Conservation (phyloP, 2,329 filamentous ascomycete genomes). For the Pseudohalonectria lignicola region DNA sequence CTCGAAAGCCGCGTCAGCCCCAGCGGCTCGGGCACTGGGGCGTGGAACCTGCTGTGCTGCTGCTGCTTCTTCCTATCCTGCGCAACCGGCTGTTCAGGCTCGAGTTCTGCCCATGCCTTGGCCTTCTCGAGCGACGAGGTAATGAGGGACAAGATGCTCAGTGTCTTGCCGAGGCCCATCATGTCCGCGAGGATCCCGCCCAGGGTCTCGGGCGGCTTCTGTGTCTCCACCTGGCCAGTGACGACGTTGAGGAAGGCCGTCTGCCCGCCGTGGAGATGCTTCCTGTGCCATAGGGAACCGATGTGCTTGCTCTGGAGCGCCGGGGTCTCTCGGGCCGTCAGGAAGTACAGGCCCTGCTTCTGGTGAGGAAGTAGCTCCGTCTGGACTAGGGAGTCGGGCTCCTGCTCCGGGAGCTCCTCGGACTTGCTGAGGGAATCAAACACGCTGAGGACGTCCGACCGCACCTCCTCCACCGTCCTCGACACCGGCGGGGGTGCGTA, state of each 20-base stretch:
- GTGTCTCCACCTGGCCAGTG: constrained; percentile 53
- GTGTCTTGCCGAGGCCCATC: constrained; percentile 81
- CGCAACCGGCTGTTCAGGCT: constrained; percentile 37
- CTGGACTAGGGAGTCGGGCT: constrained; percentile 49
- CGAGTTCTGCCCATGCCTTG: constrained; percentile 43
- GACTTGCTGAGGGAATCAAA: constrained; percentile 74
- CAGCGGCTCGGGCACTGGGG: constrained; percentile 29
- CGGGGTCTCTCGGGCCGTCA: constrained; percentile 66
- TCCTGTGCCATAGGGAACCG: constrained; percentile 68
- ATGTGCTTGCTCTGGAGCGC: constrained; percentile 42
- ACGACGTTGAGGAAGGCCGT: constrained; percentile 73
- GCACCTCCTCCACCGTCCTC: constrained; percentile 76
- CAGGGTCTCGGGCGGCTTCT: constrained; percentile 53
- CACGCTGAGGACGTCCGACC: constrained; percentile 72
- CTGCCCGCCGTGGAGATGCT: constrained; percentile 36
- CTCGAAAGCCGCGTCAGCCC: constrained; percentile 40
- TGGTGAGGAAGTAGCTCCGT: constrained; percentile 73
- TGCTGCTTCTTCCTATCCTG: constrained; percentile 26
- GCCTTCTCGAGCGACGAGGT: constrained; percentile 54
- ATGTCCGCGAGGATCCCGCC: constrained; percentile 74
- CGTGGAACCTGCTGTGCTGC: constrained; percentile 20
- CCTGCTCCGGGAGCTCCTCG: constrained; percentile 65
- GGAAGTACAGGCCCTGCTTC: constrained; percentile 81
- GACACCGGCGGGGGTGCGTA: constrained; percentile 19
- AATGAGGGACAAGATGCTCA: constrained; percentile 76